These are phyloP conservation scores for Hygrocybe coccinea DNA, from an alignment of 768 basidiomycete species.

Conservation along the genomic window DNA sequence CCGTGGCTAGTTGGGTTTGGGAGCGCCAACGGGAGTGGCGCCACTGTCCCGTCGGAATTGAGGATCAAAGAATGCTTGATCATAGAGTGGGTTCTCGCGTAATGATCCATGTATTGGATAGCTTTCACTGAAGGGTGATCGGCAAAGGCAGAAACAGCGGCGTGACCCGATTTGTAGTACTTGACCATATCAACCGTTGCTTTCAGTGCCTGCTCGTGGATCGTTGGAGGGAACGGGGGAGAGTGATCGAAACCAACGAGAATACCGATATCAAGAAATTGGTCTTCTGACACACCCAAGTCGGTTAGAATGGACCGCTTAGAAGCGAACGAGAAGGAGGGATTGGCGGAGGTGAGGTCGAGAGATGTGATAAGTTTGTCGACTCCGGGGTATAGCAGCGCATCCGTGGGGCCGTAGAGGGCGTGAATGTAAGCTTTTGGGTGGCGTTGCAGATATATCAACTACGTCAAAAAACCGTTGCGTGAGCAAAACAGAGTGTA, in stretches of 20 bases:
- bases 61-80: constrained; percentile 89
- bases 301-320: constrained; percentile 62
- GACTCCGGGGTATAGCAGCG: constrained; percentile 79
- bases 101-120: constrained; percentile 77
- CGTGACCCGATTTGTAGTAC: constrained; percentile 85
- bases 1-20: constrained; percentile 46
- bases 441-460: constrained; percentile 93
- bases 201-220: constrained; percentile 77
- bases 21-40: constrained; percentile 74
- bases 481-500: background rate
- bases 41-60: constrained; percentile 76
- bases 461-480: constrained; percentile 38
- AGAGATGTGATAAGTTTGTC: constrained; percentile 88
- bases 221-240: constrained; percentile 73
- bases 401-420: constrained; percentile 86
- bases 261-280: constrained; percentile 91
- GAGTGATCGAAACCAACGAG: constrained; percentile 85
- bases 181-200: constrained; percentile 89
- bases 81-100: constrained; percentile 84
- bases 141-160: constrained; percentile 67
- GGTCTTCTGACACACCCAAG: constrained; percentile 71
- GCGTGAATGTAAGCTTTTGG: constrained; percentile 91
- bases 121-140: constrained; percentile 82
- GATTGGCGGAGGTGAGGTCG: constrained; percentile 62
- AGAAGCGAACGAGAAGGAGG: constrained; percentile 79